These are phyloP conservation scores for Eryngium alpinum DNA, from an alignment of 140 eudicot genomes.

Conservation along the genomic window DNA sequence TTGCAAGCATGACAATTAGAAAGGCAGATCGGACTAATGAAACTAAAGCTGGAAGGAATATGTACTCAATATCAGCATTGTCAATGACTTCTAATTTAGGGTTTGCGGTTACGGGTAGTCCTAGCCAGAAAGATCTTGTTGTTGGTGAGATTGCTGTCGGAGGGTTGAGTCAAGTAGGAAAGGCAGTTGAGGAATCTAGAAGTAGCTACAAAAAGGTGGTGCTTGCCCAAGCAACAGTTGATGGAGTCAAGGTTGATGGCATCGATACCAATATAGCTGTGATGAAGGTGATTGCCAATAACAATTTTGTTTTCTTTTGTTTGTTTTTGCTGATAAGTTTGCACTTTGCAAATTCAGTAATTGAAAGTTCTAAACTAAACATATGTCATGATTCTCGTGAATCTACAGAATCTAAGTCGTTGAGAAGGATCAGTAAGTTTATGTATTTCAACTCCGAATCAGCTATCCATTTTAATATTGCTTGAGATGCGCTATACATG, in stretches of 20 bases:
- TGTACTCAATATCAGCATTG: slow-evolving; percentile 62
- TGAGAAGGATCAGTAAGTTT: not conserved
- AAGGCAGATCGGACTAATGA: slow-evolving; percentile 37
- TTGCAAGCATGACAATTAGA: slow-evolving; percentile 55
- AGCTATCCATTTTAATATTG: not conserved
- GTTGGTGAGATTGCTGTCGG: slow-evolving; percentile 89
- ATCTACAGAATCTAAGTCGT: not conserved
- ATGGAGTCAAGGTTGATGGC: slow-evolving; percentile 96
- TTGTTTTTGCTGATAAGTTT: not conserved
- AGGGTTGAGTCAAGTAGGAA: slow-evolving; percentile 69
- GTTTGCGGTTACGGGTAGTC: slow-evolving; percentile 37
- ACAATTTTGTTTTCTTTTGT: not conserved
- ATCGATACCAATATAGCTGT: slow-evolving; percentile 89
- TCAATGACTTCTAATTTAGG: slow-evolving; percentile 67
- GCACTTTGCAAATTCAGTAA: not conserved
- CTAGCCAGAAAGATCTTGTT: slow-evolving; percentile 29
- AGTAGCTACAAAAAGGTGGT: slow-evolving; percentile 71
- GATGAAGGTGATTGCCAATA: slow-evolving; percentile 47
- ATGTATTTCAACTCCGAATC: not conserved
- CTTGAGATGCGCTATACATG: not conserved
- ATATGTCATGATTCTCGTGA: not conserved
- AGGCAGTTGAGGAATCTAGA: slow-evolving; percentile 73
- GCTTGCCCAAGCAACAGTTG: slow-evolving; percentile 83
- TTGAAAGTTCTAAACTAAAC: not conserved
- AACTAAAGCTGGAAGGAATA: slow-evolving; percentile 32